Conservation (phyloP, 495 filamentous ascomycete genomes). For the Aspergillus sparsus region DNA sequence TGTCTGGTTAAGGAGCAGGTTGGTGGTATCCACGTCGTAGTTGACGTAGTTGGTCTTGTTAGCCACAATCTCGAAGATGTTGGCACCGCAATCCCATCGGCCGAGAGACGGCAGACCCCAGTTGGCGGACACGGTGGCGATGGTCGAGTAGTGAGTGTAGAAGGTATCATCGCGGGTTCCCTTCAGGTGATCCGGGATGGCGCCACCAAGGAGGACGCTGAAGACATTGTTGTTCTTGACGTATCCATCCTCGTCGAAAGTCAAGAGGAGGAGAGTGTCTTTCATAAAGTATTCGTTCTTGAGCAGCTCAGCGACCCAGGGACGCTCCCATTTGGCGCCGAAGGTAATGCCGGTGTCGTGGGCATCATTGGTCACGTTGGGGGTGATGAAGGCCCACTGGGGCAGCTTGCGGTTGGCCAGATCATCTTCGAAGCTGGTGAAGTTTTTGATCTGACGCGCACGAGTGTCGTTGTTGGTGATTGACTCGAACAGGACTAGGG, state of each 20-base stretch:
- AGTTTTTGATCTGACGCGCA: slow-evolving; percentile 63
- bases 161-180: slow-evolving; percentile 64
- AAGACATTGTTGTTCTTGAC: slow-evolving; percentile 59
- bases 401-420: slow-evolving; percentile 57
- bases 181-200: slow-evolving; percentile 55
- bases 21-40: slow-evolving; percentile 37
- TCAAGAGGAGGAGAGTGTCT: slow-evolving; percentile 62
- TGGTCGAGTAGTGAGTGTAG: slow-evolving; percentile 72
- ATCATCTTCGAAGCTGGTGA: slow-evolving; percentile 61
- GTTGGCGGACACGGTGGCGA: slow-evolving; percentile 66
- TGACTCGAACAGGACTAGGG: slow-evolving; percentile 60
- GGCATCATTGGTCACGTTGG: slow-evolving; percentile 73
- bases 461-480: slow-evolving; percentile 55
- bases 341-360: slow-evolving; percentile 68
- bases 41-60: slow-evolving; percentile 52
- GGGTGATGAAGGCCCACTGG: slow-evolving; percentile 74
- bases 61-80: slow-evolving; percentile 57
- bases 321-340: slow-evolving; percentile 57
- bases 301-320: slow-evolving; percentile 62
- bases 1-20: slow-evolving; percentile 46
- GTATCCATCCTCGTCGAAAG: slow-evolving; percentile 66
- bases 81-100: slow-evolving; percentile 67
- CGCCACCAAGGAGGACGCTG: slow-evolving; percentile 66
- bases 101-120: slow-evolving; percentile 64
- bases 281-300: slow-evolving; percentile 65